phyloP scores from a whole-genome alignment of 2,329 filamentous ascomycete species.

The Arthrobotrys pseudoclavata region DNA sequence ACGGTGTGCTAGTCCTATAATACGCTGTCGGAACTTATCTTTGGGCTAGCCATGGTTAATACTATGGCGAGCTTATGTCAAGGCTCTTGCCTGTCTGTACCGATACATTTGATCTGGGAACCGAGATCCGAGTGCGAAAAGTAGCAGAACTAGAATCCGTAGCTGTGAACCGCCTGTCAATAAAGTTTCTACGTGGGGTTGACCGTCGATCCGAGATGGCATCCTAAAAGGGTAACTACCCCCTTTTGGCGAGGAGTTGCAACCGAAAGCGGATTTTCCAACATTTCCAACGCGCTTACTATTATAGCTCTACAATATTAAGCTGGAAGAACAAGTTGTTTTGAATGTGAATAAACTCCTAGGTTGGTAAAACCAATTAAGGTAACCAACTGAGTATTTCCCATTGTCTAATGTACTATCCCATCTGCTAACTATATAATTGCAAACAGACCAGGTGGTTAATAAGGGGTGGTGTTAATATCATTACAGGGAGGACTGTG shows the following conservation, averaged over 20 bases:
- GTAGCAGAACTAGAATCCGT: not conserved
- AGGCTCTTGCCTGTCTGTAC: not conserved
- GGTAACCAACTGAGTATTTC: slow-evolving; percentile 20
- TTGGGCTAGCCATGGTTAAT: not conserved
- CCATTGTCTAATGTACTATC: slow-evolving; percentile 16
- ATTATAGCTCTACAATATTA: not conserved
- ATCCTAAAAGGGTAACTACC: slow-evolving; percentile 32
- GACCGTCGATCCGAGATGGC: not conserved
- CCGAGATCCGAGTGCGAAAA: not conserved
- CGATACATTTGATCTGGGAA: not conserved
- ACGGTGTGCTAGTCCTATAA: not conserved
- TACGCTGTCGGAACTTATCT: not conserved
- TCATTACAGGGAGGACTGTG: slow-evolving; percentile 38
- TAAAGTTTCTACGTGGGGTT: not conserved
- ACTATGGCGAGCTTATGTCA: not conserved
- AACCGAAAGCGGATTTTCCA: slow-evolving; percentile 22
- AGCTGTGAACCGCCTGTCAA: not conserved
- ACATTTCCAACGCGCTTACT: slow-evolving; percentile 43
- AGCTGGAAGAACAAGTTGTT: not conserved
- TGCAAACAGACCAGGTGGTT: slow-evolving; percentile 13
- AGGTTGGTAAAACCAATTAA: slow-evolving; percentile 18
- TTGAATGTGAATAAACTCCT: slow-evolving; percentile 18
- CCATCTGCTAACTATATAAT: slow-evolving; percentile 24
- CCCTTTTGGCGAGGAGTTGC: slow-evolving; percentile 27
- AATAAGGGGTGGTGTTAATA: slow-evolving; percentile 9